Evolutionary conservation across 148 eudicot genomes (phyloP).

Genomic region (Agrostemma githago): DNA sequence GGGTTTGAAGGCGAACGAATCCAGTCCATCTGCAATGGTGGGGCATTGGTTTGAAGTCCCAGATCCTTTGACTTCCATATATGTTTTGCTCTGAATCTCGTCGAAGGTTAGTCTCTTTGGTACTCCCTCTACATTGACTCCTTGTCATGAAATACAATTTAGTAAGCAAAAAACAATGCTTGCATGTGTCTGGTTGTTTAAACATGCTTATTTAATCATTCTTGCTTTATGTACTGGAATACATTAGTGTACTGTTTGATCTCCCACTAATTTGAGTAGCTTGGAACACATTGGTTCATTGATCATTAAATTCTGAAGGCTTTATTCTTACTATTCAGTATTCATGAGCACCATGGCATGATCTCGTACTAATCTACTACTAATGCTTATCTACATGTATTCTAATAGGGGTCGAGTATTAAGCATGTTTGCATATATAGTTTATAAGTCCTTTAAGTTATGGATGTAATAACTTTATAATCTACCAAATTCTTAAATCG

Average conservation of each 20-base stretch:
- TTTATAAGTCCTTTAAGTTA: background rate
- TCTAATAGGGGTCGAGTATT: background rate
- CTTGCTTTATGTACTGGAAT: too few species aligned
- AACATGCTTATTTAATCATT: background rate
- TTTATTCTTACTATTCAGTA: too few species aligned
- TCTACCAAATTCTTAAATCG: background rate
- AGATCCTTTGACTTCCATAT: slow-evolving; percentile 87
- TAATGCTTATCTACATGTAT: too few species aligned
- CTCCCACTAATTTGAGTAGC: too few species aligned
- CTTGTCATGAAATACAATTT: slow-evolving; percentile 35
- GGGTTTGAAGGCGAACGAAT: slow-evolving; percentile 65
- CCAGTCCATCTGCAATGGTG: slow-evolving; percentile 59
- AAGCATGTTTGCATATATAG: slow-evolving; percentile 8
- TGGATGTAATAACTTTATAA: background rate
- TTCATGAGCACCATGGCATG: too few species aligned
- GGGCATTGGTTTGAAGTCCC: slow-evolving; percentile 99
- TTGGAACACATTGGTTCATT: too few species aligned
- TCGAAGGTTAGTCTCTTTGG: slow-evolving; percentile 83
- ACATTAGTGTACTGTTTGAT: too few species aligned
- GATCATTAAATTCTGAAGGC: too few species aligned
- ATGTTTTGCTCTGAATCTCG: slow-evolving; percentile 93
- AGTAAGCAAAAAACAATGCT: background rate
- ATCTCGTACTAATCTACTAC: too few species aligned
- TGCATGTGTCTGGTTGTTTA: background rate
- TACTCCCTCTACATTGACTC: slow-evolving; percentile 80